These are phyloP conservation scores for Eucalyptus cladocalyx DNA, from an alignment of 345 rosid genomes.

Conservation along the genomic window DNA sequence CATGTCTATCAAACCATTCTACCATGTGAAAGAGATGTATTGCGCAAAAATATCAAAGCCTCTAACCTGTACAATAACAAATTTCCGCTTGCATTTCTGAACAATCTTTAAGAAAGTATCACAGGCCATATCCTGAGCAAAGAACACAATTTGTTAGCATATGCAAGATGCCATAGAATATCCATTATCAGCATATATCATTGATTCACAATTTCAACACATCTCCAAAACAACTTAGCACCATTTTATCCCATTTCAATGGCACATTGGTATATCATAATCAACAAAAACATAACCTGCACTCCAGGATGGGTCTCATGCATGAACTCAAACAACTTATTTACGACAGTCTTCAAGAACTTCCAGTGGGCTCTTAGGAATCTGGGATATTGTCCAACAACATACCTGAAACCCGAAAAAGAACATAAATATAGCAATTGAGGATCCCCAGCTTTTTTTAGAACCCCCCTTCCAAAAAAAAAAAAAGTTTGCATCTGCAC, in stretches of 20 bases:
- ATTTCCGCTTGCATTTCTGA: slow-evolving; percentile 97
- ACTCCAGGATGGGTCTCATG: slow-evolving; percentile 99
- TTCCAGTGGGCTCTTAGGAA: slow-evolving; percentile 99
- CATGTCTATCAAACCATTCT: not conserved
- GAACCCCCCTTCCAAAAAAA: not conserved
- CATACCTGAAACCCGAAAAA: slow-evolving; percentile 63
- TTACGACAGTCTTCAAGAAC: slow-evolving; percentile 96
- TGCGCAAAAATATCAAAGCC: not conserved
- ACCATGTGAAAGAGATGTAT: not conserved
- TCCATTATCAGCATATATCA: not conserved
- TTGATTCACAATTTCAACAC: not conserved
- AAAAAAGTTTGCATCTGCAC: not conserved
- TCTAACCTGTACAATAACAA: slow-evolving; percentile 83
- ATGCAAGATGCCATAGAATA: not conserved
- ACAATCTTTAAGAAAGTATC: slow-evolving; percentile 99
- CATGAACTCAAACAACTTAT: slow-evolving; percentile 98
- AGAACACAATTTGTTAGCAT: not conserved
- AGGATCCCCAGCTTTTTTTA: no score
- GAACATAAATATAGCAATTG: not conserved
- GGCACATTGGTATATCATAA: not conserved
- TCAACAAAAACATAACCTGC: slow-evolving; percentile 41
- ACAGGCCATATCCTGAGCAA: slow-evolving; percentile 95
- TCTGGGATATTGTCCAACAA: slow-evolving; percentile 98
- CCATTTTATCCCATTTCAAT: not conserved
- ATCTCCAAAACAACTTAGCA: not conserved